A percentile compares a stretch with the other conserved stretches of the same genome.
Evolutionary conservation across 768 basidiomycete species (phyloP).

Genomic region (Chiua virens): DNA sequence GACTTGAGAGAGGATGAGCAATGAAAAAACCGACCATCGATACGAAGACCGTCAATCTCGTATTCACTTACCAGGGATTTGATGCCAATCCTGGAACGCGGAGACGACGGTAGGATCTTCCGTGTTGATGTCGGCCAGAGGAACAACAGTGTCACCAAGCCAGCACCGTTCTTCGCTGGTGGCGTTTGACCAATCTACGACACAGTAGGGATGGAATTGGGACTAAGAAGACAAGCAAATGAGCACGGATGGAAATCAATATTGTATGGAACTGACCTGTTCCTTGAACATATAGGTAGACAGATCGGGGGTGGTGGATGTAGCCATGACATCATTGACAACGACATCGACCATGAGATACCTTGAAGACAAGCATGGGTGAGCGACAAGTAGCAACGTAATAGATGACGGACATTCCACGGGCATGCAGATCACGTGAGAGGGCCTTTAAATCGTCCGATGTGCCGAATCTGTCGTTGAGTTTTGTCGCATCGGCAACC

Average conservation of each 20-base stretch:
- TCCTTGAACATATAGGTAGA: constrained; percentile 53
- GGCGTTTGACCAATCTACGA: constrained; percentile 54
- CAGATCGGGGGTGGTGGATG: constrained; percentile 59
- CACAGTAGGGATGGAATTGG: too few species aligned
- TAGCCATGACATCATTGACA: constrained; percentile 83
- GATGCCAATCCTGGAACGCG: constrained; percentile 61
- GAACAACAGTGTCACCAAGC: constrained; percentile 75
- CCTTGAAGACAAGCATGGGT: constrained; percentile 28
- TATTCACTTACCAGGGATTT: constrained; percentile 65
- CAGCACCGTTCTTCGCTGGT: constrained; percentile 78
- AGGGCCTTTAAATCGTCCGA: constrained; percentile 70
- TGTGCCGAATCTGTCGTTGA: constrained; percentile 74
- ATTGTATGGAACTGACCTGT: too few species aligned
- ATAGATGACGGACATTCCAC: constrained; percentile 56
- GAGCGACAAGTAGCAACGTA: background rate
- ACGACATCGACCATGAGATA: constrained; percentile 87
- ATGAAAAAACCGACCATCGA: too few species aligned
- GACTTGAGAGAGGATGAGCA: too few species aligned
- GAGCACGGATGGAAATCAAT: too few species aligned
- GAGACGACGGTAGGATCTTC: constrained; percentile 60
- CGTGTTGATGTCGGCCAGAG: constrained; percentile 80
- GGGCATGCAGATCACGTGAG: constrained; percentile 61
- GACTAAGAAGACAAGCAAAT: too few species aligned
- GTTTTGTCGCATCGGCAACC: constrained; percentile 63
- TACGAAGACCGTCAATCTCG: constrained; percentile 69